A percentile compares a stretch with the other conserved stretches of the same genome.
These are phyloP conservation scores for Alternaria sp. DNA, from an alignment of 2,329 filamentous ascomycete species.

Conservation along the genomic window DNA sequence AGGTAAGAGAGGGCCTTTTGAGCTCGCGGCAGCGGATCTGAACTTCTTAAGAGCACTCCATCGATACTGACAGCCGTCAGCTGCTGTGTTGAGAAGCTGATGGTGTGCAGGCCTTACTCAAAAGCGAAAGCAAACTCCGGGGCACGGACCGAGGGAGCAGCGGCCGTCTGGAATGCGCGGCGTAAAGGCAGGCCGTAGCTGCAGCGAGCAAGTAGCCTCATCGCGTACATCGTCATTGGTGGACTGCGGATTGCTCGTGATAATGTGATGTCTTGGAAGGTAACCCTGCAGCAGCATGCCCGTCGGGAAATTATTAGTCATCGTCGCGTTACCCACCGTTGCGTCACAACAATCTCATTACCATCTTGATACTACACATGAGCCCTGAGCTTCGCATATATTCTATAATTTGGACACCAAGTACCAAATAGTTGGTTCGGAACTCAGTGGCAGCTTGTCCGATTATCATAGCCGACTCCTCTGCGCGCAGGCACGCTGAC, in stretches of 20 bases:
- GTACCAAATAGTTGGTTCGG: background rate
- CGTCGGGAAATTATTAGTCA: background rate
- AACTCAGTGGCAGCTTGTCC: background rate
- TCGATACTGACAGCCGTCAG: slow-evolving; percentile 70
- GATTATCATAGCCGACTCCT: background rate
- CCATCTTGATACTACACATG: background rate
- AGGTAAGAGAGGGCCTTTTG: slow-evolving; percentile 75
- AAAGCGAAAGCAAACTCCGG: slow-evolving; percentile 66
- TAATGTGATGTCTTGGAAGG: background rate
- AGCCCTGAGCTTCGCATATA: background rate
- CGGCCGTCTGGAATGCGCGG: slow-evolving; percentile 35
- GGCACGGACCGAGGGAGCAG: slow-evolving; percentile 41
- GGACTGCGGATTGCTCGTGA: background rate
- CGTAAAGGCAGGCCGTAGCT: slow-evolving; percentile 13
- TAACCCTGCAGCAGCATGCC: background rate
- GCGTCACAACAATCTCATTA: background rate
- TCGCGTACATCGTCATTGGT: slow-evolving; percentile 17
- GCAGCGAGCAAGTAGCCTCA: slow-evolving; percentile 25
- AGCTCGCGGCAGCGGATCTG: slow-evolving; percentile 79
- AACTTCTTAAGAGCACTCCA: slow-evolving; percentile 88
- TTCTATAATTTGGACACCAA: background rate
- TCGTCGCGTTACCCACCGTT: background rate
- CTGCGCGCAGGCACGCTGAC: background rate
- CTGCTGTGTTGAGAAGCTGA: slow-evolving; percentile 6
- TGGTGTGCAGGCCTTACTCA: slow-evolving; percentile 53